These are phyloP conservation scores for Cryptococcus sp. DNA, from an alignment of 1,284 basidiomycete species.

Conservation along the genomic window DNA sequence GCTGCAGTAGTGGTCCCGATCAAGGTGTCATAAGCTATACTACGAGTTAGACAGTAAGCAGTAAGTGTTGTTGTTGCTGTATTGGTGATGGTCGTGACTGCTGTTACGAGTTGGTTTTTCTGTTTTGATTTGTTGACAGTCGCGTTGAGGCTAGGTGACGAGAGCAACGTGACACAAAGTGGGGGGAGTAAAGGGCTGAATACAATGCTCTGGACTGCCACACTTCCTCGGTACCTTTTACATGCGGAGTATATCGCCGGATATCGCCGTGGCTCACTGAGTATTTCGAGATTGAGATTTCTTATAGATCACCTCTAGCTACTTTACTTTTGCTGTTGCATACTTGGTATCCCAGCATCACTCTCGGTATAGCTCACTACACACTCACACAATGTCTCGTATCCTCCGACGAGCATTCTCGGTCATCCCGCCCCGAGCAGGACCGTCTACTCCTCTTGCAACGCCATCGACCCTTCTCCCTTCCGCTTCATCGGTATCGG, in stretches of 20 bases:
- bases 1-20: not conserved
- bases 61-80: slow-evolving; percentile 8
- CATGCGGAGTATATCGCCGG: slow-evolving; percentile 8
- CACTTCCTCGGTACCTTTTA: not conserved
- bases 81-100: slow-evolving; percentile 6
- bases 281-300: slow-evolving; percentile 10
- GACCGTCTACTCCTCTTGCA: slow-evolving; percentile 12
- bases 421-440: slow-evolving; percentile 16
- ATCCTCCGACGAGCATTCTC: slow-evolving; percentile 37
- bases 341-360: not conserved
- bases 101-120: not conserved
- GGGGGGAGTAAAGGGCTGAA: slow-evolving; percentile 2
- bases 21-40: not conserved
- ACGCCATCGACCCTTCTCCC: slow-evolving; percentile 20
- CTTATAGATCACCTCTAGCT: not conserved
- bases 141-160: slow-evolving; percentile 4
- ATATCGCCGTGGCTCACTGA: slow-evolving; percentile 12
- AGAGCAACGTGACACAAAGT: not conserved
- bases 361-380: not conserved
- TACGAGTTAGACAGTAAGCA: not conserved
- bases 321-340: slow-evolving; percentile 1
- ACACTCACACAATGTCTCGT: slow-evolving; percentile 34
- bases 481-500: slow-evolving; percentile 18
- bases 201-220: slow-evolving; percentile 13
- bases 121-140: slow-evolving; percentile 2